phyloP scores from a whole-genome alignment of 805 yeast species.

The Teunomyces gatunensis region DNA sequence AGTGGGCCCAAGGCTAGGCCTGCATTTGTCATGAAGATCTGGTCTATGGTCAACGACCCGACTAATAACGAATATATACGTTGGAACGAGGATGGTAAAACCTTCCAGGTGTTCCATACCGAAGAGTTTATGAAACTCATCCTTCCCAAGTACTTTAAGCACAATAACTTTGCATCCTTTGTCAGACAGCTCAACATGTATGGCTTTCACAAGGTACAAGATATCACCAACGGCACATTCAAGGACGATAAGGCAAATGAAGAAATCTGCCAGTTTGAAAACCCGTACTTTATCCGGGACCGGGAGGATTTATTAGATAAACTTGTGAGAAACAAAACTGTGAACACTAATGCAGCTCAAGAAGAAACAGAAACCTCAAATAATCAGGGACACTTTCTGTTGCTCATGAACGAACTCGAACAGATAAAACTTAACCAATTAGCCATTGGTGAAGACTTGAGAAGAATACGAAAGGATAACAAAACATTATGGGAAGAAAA shows the following conservation, averaged over 20 bases:
- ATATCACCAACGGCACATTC: slow-evolving; percentile 73
- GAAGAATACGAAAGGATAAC: slow-evolving; percentile 82
- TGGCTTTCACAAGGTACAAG: slow-evolving; percentile 99
- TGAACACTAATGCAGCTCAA: slow-evolving; percentile 15
- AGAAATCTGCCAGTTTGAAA: slow-evolving; percentile 86
- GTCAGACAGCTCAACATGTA: slow-evolving; percentile 97
- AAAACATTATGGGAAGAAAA: slow-evolving; percentile 91
- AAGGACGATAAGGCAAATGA: slow-evolving; percentile 50
- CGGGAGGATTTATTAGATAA: slow-evolving; percentile 82
- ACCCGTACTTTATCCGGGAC: slow-evolving; percentile 72
- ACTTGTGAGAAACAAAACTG: slow-evolving; percentile 72
- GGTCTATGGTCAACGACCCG: slow-evolving; percentile 93
- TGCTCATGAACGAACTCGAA: slow-evolving; percentile 70
- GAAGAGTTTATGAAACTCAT: slow-evolving; percentile 82
- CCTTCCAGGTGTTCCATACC: slow-evolving; percentile 80
- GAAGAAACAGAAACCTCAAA: slow-evolving; percentile 14
- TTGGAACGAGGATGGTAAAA: slow-evolving; percentile 84
- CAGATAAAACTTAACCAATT: slow-evolving; percentile 73
- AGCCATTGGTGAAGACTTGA: slow-evolving; percentile 78
- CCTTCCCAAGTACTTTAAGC: slow-evolving; percentile 91
- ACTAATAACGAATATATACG: slow-evolving; percentile 65
- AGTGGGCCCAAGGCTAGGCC: slow-evolving; percentile 61
- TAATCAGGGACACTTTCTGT: slow-evolving; percentile 43
- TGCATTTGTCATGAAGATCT: slow-evolving; percentile 87
- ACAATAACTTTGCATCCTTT: slow-evolving; percentile 91